These are phyloP conservation scores for Eutrema yunnanense DNA, from an alignment of 345 rosid species.

Conservation along the genomic window DNA sequence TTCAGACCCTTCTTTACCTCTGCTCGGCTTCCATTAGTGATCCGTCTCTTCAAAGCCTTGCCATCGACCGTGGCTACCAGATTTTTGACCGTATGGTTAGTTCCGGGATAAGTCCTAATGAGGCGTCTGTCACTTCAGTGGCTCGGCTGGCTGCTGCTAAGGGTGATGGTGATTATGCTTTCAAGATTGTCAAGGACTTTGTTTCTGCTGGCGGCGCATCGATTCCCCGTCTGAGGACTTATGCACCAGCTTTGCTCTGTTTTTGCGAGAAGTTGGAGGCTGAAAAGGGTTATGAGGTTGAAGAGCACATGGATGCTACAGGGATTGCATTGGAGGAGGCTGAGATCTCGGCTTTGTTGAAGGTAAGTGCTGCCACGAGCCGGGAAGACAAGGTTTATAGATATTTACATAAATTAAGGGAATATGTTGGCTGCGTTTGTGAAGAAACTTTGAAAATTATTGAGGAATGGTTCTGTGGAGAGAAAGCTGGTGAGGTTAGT, in stretches of 20 bases:
- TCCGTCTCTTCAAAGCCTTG: conserved; percentile 21
- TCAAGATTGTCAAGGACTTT: conserved; percentile 53
- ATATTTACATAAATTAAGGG: conserved; percentile 76
- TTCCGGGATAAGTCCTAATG: conserved; percentile 47
- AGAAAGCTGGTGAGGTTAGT: conserved; percentile 29
- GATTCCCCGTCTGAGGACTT: conserved; percentile 66
- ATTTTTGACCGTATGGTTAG: conserved; percentile 55
- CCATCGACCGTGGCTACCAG: conserved; percentile 45
- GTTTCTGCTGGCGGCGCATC: conserved; percentile 30
- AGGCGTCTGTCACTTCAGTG: conserved; percentile 64
- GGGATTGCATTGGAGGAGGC: conserved; percentile 61
- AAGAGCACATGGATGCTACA: conserved; percentile 53
- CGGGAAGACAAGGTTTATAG: conserved; percentile 51
- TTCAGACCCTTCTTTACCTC: conserved; percentile 68
- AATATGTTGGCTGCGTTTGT: conserved; percentile 45
- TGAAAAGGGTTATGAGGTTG: conserved; percentile 73
- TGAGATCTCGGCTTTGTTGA: conserved; percentile 61
- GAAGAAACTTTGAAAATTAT: conserved; percentile 49
- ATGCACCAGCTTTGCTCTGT: conserved; percentile 64
- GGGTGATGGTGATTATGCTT: conserved; percentile 74
- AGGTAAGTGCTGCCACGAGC: conserved; percentile 52
- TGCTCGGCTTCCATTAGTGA: conserved; percentile 39
- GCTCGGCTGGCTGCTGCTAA: conserved; percentile 66
- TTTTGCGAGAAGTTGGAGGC: conserved; percentile 65
- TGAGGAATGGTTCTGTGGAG: conserved; percentile 52